Evolutionary conservation across 768 basidiomycete species (phyloP), one percentile per base, ranked within the genome.

Genomic region (Ramaria sp.): DNA sequence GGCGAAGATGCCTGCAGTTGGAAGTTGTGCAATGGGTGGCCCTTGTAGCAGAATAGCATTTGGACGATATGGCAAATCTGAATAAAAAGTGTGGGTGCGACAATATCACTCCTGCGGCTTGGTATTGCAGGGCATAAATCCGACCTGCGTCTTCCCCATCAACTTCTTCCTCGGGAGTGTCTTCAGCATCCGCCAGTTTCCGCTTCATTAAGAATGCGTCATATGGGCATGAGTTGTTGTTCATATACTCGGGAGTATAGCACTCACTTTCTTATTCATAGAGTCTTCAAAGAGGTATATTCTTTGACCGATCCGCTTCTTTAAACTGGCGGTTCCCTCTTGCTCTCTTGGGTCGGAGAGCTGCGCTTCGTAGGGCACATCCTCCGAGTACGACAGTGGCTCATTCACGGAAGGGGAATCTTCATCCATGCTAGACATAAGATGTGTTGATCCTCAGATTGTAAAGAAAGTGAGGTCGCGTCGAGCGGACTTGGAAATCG

Each of bases 221-320:
- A 47, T 41, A 36, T n/a, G 16, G n/a, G 16, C 39, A 41, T 47
- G 45, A 66, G 61, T 58, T 57, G 45, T 69, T 70, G 65, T 65
- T 68, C 65, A 64, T 60, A 65, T 59, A 52, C 55, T 58, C 67
- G 62, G 62, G 66, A 66, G 67, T 62, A 64, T 66, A 67, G 66
- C 70, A 74, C 83, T 78, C 76, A 90, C 88, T 84, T 89, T 89
- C 60, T 74, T 78, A 59, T 73, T 72, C n/a, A 76, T 70, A 34
- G 83, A 71, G 61, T 89, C 88, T 50, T 83, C 75, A 58, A 88
- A 76, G 27, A 89, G 66, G 68, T 90, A 91, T n/a, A 89, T 78
- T 67, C 76, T 75, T 48, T 61, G 77, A 45, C 86, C 77, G 42
- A 89, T 88, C n/a, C 88, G 78, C 34, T 55, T 25, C 12, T 55